Base-by-base conservation (phyloP, 2,329 filamentous ascomycete genomes). In the Byssochlamys sp. region DNA sequence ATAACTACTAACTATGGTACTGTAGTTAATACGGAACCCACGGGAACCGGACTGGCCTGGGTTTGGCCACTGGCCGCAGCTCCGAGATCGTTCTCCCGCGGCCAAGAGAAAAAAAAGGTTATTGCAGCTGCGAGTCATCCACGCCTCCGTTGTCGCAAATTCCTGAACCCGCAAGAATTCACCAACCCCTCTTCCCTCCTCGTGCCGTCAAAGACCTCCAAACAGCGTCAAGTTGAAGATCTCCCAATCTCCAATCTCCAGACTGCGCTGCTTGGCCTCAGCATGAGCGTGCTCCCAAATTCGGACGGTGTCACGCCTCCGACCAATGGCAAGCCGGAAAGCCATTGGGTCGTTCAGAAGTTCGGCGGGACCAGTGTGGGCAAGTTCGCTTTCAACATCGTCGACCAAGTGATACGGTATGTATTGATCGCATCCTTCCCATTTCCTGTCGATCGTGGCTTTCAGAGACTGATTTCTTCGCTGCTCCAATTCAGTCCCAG, bases 311-410 rank as follows among this genome's bases (percentile, higher is more conserved):
- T 58, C 39, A 55, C 58, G 52, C 59, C 58, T 27, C 52, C 53
- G 14, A 25, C 14, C 48, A 59, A 60, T 54, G 59, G 57, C 60
- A 52, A 60, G 59, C 10, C 53, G 61, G 62, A 65, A 54, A 68
- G 69, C 61, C 77, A 78, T 62, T 96, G 91, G 91, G 81, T 95
- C 29, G 88, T 96, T 54, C 91, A 96, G 73, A 96, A 96, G 75
- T 96, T 95, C 73, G 91, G 91, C 61, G 92, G 92, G 55, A 99
- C 92, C 55, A 95, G 90, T 70, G 89, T 97, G 55, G 94, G 92
- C 66, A 97, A 97, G 76, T 96, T 95, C 67, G 87, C 91, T 55
- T 81, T 84, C 65, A 87, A 87, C 71, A 87, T 89, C 66, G 84
- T 86, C 28, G 80, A 84, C 64, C 82, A 88, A 66, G 90, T 92